These are phyloP conservation scores for Argentina anserina DNA, from an alignment of 306 rosid genomes.

Conservation along the genomic window DNA sequence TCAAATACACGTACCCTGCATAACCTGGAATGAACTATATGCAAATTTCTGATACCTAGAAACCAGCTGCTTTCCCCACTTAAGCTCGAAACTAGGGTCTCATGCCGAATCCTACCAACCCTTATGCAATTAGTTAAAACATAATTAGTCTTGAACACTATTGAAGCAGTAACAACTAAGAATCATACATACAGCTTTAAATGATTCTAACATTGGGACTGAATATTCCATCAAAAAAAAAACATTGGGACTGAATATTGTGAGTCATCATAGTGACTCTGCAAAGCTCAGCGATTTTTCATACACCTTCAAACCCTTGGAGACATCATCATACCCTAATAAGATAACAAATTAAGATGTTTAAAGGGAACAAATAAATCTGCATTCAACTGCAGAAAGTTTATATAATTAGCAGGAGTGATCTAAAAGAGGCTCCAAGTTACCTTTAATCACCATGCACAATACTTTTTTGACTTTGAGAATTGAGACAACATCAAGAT, in stretches of 20 bases:
- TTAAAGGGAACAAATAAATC: conserved; percentile 17
- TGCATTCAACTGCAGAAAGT: conserved; percentile 21
- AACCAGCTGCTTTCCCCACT: not conserved
- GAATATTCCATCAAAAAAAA: too few species aligned
- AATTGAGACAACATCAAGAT: conserved; percentile 41
- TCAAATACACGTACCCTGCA: not conserved
- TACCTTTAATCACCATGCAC: conserved; percentile 40
- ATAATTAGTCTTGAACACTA: not conserved
- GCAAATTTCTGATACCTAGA: not conserved
- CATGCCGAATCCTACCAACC: not conserved
- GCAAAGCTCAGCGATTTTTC: not conserved
- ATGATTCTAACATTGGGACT: not conserved
- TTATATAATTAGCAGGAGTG: conserved; percentile 12
- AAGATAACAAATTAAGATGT: conserved; percentile 23
- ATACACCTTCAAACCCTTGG: not conserved
- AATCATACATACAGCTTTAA: conserved; percentile 1
- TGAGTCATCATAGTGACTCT: not conserved
- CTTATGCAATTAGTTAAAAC: not conserved
- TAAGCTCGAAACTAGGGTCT: not conserved
- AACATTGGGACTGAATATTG: not conserved
- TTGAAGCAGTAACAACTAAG: not conserved
- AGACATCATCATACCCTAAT: conserved; percentile 11
- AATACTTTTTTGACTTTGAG: conserved; percentile 37
- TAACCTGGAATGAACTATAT: not conserved
- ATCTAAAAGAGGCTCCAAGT: conserved; percentile 25